Conservation (phyloP, 441 rosid species). For the Metrosideros polymorpha region DNA sequence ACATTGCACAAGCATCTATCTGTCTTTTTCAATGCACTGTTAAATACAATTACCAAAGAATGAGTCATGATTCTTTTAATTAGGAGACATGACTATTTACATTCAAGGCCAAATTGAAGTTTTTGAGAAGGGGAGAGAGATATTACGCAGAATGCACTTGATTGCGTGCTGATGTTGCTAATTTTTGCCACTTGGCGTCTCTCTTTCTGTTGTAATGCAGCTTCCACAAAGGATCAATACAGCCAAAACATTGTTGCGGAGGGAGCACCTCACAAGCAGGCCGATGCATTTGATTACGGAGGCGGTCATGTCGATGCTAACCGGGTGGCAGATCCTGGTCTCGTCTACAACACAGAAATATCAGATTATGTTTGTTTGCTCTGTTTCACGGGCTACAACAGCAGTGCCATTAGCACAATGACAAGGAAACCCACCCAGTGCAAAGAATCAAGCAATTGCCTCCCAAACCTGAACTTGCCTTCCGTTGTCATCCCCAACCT, state of each 20-base stretch:
- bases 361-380: conserved; percentile 22
- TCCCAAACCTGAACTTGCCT: conserved; percentile 41
- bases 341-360: conserved; percentile 13
- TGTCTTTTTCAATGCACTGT: neutral
- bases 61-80: neutral
- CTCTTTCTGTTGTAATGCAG: conserved; percentile 6
- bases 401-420: conserved; percentile 32
- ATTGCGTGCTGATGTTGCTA: neutral
- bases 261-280: conserved; percentile 48
- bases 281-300: conserved; percentile 41
- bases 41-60: neutral
- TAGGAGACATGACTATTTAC: neutral
- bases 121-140: neutral
- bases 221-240: conserved; percentile 28
- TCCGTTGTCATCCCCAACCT: conserved; percentile 59
- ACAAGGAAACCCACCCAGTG: conserved; percentile 17
- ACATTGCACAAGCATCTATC: neutral
- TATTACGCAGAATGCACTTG: neutral
- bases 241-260: conserved; percentile 28
- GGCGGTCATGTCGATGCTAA: conserved; percentile 39
- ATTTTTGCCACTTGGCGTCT: neutral
- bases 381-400: conserved; percentile 29
- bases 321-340: conserved; percentile 24
- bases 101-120: neutral
- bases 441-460: conserved; percentile 18